Evolutionary conservation across 805 yeast genomes (phyloP), one percentile per base, ranked within the genome.

Genomic region (Suhomyces emberorum): DNA sequence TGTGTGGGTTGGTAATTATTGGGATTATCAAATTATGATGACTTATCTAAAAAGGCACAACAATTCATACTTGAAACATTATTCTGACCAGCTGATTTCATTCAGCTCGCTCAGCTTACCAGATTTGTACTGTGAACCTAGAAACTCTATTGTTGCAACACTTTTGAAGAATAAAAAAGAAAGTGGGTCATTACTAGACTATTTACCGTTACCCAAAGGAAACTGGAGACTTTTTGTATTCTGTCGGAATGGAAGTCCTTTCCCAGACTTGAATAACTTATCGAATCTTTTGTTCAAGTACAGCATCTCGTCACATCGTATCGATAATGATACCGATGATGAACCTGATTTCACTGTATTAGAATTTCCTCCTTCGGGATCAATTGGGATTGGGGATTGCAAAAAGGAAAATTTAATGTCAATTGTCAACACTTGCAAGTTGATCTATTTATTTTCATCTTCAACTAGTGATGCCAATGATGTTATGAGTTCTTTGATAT

Each of bases 351-450:
- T 24, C 21, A 51, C 63, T 2, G 46, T 58, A 29, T 46, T 83
- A n/a, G 74, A 74, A 33, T 85, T 87, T 57, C 96, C 96, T 1
- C 81, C 95, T 2, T 81, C 95, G 0, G 96, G 96, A 0, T 77
- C 93, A 0, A 64, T 88, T 15, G 83, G 91, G 0, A 57, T 88
- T 28, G 91, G 93, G 2, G 85, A 82, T 50, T 64, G 81, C 47
- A 69, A 75, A 14, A 76, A 75, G 28, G 76, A 78, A 3, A 83
- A 79, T 47, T 65, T 88, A 30, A 63, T 74, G 16, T 70, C 84
- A 6, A 72, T 88, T 22, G 68, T 86, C 35, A 81, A 81, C 44
- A 64, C 83, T 14, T 80, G 93, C 57, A 85, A 83, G 54, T 61
- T 83, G 26, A 61, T 88, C 12, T 79, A 79, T 42, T 44, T 63